Conservation (phyloP, 108 stramenopile species). For the Cyclotella atomus region DNA sequence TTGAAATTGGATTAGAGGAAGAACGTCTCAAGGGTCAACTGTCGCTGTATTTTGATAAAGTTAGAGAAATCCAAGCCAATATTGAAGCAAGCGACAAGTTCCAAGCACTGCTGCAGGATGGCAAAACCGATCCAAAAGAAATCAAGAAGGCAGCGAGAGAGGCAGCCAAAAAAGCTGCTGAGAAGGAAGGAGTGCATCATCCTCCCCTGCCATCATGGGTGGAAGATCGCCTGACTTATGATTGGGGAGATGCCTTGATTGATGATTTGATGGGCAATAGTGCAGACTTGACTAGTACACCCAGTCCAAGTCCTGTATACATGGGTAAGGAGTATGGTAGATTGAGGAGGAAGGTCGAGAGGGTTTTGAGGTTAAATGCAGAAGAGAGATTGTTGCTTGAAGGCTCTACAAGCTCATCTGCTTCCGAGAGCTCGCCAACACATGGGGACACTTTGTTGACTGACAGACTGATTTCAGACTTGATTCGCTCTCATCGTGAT, state of each 20-base stretch:
- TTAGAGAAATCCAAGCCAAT: slow-evolving; percentile 33
- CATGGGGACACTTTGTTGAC: slow-evolving; percentile 15
- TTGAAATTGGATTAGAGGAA: slow-evolving; percentile 57
- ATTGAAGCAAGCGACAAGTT: slow-evolving; percentile 38
- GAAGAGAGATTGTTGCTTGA: slow-evolving; percentile 35
- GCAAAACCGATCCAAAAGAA: slow-evolving; percentile 18
- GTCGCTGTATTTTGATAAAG: slow-evolving; percentile 41
- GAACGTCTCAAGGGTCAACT: slow-evolving; percentile 42
- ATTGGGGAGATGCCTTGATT: slow-evolving; percentile 72
- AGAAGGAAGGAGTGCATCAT: slow-evolving; percentile 30
- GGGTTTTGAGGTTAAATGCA: slow-evolving; percentile 26
- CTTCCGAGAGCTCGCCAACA: neutral
- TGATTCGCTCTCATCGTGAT: slow-evolving; percentile 81
- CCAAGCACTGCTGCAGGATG: slow-evolving; percentile 20
- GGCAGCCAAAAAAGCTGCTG: slow-evolving; percentile 47
- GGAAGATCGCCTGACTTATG: slow-evolving; percentile 64
- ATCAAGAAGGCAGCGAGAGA: slow-evolving; percentile 27
- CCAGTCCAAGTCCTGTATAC: slow-evolving; percentile 73
- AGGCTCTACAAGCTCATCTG: neutral
- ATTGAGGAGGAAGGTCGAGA: slow-evolving; percentile 56
- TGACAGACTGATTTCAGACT: slow-evolving; percentile 72
- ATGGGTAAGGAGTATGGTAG: slow-evolving; percentile 62
- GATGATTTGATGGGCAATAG: slow-evolving; percentile 87
- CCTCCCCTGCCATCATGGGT: slow-evolving; percentile 40
- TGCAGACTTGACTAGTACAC: slow-evolving; percentile 62